A percentile compares a stretch with the other conserved stretches of the same genome.
phyloP scores from a whole-genome alignment of 2,329 filamentous ascomycete species.

The Venturia nashicola region DNA sequence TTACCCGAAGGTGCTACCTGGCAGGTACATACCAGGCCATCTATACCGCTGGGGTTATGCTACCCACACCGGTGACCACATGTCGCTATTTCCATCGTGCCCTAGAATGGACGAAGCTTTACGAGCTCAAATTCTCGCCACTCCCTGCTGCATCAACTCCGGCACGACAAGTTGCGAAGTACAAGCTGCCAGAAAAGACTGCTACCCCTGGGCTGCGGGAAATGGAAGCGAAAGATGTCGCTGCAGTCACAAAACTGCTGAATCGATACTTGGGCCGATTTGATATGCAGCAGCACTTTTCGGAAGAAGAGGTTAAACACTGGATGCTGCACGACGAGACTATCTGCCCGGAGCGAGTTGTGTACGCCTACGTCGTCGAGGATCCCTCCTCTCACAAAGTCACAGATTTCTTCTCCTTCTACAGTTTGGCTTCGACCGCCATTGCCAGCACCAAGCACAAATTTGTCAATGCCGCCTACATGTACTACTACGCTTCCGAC shows the following conservation, averaged over 20 bases:
- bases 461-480: conserved; percentile 77
- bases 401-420: conserved; percentile 96
- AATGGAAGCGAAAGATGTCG: conserved; percentile 70
- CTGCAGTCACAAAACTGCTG: conserved; percentile 61
- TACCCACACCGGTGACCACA: conserved; percentile 84
- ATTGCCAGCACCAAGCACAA: conserved; percentile 70
- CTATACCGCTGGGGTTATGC: conserved; percentile 83
- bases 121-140: conserved; percentile 87
- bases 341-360: conserved; percentile 57
- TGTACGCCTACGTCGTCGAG: conserved; percentile 88
- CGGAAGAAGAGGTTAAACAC: conserved; percentile 69
- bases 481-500: conserved; percentile 94
- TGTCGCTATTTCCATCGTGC: conserved; percentile 93
- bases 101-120: conserved; percentile 90
- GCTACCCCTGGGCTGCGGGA: conserved; percentile 62
- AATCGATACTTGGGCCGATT: conserved; percentile 68
- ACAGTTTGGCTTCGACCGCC: conserved; percentile 84
- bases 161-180: conserved; percentile 73
- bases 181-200: conserved; percentile 65
- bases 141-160: conserved; percentile 75
- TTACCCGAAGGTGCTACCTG: conserved; percentile 83
- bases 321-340: conserved; percentile 67
- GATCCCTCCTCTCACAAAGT: conserved; percentile 60
- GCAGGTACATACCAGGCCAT: conserved; percentile 86
- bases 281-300: conserved; percentile 74